A percentile compares a stretch with the other conserved stretches of the same genome.
phyloP scores from a whole-genome alignment of 2,329 filamentous ascomycete genomes.

The Bretziella fagacearum region DNA sequence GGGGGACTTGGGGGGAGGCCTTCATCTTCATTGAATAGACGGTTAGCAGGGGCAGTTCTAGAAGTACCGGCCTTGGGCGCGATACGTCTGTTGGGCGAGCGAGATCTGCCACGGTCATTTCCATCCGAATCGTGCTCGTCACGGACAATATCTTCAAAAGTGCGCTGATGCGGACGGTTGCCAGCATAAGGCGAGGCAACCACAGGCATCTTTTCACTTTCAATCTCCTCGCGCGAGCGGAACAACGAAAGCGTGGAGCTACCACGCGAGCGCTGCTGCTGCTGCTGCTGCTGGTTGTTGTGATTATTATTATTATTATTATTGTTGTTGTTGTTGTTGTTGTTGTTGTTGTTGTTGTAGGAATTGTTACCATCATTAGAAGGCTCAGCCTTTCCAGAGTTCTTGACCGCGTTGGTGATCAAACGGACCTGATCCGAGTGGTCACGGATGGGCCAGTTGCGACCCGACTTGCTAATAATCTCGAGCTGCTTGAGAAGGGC shows the following conservation, averaged over 20 bases:
- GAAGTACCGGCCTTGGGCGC: constrained; percentile 34
- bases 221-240: constrained; percentile 46
- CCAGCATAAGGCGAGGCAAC: constrained; percentile 46
- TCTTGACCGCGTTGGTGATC: constrained; percentile 45
- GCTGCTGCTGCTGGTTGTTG: constrained; percentile 11
- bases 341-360: constrained; percentile 1
- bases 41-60: constrained; percentile 39
- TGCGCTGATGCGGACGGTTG: constrained; percentile 45
- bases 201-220: constrained; percentile 29
- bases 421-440: constrained; percentile 67
- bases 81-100: constrained; percentile 24
- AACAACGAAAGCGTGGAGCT: constrained; percentile 57
- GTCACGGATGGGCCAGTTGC: constrained; percentile 90
- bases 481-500: constrained; percentile 85
- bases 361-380: constrained; percentile 4
- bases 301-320: neutral
- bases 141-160: constrained; percentile 55
- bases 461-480: constrained; percentile 74
- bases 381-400: constrained; percentile 22
- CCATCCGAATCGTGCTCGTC: constrained; percentile 27
- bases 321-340: constrained; percentile 3
- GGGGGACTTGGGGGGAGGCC: constrained; percentile 47
- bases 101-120: constrained; percentile 32
- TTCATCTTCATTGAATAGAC: constrained; percentile 37
- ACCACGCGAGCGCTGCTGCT: constrained; percentile 22